Conservation (phyloP, 2,329 filamentous ascomycete genomes). For the Shiraia sp. region DNA sequence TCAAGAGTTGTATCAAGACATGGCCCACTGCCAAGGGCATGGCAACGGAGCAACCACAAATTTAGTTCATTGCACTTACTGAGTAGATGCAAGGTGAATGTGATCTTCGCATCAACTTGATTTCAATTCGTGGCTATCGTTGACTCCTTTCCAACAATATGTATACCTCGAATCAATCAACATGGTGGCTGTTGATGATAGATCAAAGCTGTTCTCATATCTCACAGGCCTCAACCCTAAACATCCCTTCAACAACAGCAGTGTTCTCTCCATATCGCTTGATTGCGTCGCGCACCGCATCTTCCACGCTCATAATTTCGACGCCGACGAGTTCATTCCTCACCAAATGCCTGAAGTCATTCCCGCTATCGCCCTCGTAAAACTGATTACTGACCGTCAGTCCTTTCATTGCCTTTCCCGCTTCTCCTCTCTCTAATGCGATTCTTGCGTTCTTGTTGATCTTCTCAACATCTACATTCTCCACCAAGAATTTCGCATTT, state of each 20-base stretch:
- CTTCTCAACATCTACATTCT: constrained; percentile 30
- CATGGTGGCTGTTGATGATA: too few species aligned
- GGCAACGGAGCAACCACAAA: not conserved
- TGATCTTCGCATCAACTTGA: too few species aligned
- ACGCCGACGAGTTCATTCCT: constrained; percentile 39
- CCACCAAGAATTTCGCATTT: constrained; percentile 22
- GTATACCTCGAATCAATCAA: too few species aligned
- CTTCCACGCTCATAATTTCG: constrained; percentile 25
- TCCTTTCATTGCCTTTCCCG: constrained; percentile 33
- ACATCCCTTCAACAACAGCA: constrained; percentile 33
- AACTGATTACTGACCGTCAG: constrained; percentile 38
- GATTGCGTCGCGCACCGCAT: constrained; percentile 32
- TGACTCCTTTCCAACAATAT: too few species aligned
- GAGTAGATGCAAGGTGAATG: too few species aligned
- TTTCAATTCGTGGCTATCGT: too few species aligned
- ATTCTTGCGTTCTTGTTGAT: constrained; percentile 33
- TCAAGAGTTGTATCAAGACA: not conserved
- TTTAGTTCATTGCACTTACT: too few species aligned
- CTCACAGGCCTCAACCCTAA: constrained; percentile 32
- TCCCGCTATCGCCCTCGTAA: constrained; percentile 32
- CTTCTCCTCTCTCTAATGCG: constrained; percentile 32
- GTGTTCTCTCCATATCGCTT: constrained; percentile 25
- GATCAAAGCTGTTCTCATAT: constrained; percentile 5
- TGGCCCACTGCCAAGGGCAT: constrained; percentile 3
- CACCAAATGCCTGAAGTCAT: constrained; percentile 28